These are phyloP conservation scores for Scedosporium boydii DNA, from an alignment of 2,329 filamentous ascomycete genomes.

Conservation along the genomic window DNA sequence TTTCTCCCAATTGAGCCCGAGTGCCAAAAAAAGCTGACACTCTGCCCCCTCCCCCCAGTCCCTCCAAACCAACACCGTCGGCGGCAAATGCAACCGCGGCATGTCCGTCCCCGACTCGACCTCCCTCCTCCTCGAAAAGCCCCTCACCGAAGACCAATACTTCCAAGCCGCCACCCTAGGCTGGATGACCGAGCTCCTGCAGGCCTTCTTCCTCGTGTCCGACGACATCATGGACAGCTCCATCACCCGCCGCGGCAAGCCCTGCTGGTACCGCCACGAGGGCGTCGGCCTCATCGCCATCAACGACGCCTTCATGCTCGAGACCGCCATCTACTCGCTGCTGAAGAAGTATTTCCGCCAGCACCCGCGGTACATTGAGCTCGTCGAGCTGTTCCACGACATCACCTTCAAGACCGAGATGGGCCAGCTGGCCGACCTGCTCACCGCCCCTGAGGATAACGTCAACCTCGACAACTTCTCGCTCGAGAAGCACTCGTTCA, in stretches of 20 bases:
- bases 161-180: conserved; percentile 81
- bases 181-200: conserved; percentile 96
- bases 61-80: conserved; percentile 76
- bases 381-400: conserved; percentile 95
- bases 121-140: conserved; percentile 62
- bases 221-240: conserved; percentile 98
- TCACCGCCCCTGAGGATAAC: conserved; percentile 89
- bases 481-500: conserved; percentile 92
- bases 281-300: conserved; percentile 93
- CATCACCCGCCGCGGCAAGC: conserved; percentile 86
- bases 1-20: not conserved
- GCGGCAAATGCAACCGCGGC: conserved; percentile 97
- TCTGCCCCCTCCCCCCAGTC: conserved; percentile 39
- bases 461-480: conserved; percentile 94
- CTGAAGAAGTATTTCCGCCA: conserved; percentile 89
- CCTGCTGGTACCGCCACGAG: conserved; percentile 91
- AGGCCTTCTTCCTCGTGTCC: conserved; percentile 96
- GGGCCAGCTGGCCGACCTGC: conserved; percentile 86
- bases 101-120: conserved; percentile 94
- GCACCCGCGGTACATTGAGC: conserved; percentile 80
- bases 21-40: not conserved
- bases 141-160: conserved; percentile 74
- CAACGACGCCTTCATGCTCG: conserved; percentile 97
- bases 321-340: conserved; percentile 79
- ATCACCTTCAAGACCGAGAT: conserved; percentile 89